A percentile compares a stretch with the other conserved stretches of the same genome.
Conservation (phyloP, 352 stramenopile genomes). For the Peronosclerospora sorghi region DNA sequence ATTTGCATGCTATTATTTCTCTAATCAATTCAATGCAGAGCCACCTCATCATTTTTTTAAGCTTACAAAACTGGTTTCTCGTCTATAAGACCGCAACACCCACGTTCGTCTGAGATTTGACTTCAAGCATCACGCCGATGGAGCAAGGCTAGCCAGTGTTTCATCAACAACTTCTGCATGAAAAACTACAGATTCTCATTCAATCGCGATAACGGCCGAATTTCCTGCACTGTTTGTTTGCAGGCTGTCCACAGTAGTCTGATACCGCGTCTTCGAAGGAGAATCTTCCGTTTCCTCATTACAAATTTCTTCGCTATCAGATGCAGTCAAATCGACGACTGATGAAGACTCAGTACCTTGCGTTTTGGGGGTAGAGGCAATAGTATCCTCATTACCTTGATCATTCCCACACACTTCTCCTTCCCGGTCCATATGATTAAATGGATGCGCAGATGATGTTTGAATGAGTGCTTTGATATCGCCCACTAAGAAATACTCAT, state of each 20-base stretch:
- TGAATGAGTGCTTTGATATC: conserved; percentile 38
- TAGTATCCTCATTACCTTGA: neutral
- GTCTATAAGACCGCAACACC: too few relatives aligned
- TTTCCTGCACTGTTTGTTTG: conserved; percentile 6
- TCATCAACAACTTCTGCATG: too few relatives aligned
- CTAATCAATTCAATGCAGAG: too few relatives aligned
- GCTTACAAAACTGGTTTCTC: too few relatives aligned
- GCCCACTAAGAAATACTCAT: conserved; percentile 35
- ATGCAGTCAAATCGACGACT: conserved; percentile 25
- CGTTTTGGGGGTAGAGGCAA: neutral
- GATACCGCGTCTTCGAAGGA: neutral
- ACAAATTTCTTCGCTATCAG: conserved; percentile 19
- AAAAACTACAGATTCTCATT: conserved; percentile 5
- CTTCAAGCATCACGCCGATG: too few relatives aligned
- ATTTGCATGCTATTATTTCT: too few relatives aligned
- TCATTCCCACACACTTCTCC: neutral
- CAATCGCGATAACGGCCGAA: conserved; percentile 29
- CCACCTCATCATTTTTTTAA: too few relatives aligned
- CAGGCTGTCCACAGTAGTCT: neutral
- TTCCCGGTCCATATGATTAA: neutral
- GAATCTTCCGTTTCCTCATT: conserved; percentile 6
- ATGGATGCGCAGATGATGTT: neutral
- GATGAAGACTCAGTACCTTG: neutral
- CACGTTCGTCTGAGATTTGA: too few relatives aligned
- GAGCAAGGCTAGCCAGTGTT: too few relatives aligned